Evolutionary conservation across 441 rosid genomes (phyloP).

Genomic region (Erysimum pusillum): DNA sequence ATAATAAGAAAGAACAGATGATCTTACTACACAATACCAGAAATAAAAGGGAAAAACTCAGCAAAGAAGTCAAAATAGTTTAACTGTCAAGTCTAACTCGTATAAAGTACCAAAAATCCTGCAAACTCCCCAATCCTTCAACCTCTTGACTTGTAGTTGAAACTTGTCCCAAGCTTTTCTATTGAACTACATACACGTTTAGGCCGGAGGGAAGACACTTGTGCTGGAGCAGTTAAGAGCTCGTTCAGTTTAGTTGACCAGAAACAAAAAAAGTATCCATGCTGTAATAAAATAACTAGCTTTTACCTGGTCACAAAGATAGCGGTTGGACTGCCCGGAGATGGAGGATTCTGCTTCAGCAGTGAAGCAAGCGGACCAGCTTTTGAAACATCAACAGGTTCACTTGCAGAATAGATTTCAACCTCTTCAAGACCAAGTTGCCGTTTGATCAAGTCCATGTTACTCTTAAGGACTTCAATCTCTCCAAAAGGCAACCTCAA

Average conservation of each 20-base stretch:
- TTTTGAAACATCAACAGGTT: constrained; percentile 55
- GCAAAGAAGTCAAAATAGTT: constrained; percentile 24
- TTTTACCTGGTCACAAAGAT: constrained; percentile 68
- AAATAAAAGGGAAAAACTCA: not conserved
- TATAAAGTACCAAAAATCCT: not conserved
- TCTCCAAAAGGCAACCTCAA: constrained; percentile 88
- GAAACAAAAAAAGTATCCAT: not conserved
- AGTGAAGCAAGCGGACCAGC: constrained; percentile 65
- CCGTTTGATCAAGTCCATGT: constrained; percentile 78
- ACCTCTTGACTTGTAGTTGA: constrained; percentile 27
- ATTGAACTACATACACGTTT: not conserved
- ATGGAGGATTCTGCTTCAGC: constrained; percentile 72
- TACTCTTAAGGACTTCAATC: constrained; percentile 77
- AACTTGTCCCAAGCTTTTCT: constrained; percentile 14
- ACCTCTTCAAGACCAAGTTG: constrained; percentile 79
- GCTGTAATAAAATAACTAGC: not conserved
- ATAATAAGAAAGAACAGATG: constrained; percentile 17
- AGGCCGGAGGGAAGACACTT: constrained; percentile 7
- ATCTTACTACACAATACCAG: constrained; percentile 29
- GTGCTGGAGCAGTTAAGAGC: not conserved
- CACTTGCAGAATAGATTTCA: constrained; percentile 59
- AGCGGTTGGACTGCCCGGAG: constrained; percentile 86
- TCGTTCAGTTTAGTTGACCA: not conserved
- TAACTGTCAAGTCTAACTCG: constrained; percentile 6
- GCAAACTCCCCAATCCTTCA: constrained; percentile 28